phyloP scores from a whole-genome alignment of 2,329 filamentous ascomycete species.

The Apiospora hydei region DNA sequence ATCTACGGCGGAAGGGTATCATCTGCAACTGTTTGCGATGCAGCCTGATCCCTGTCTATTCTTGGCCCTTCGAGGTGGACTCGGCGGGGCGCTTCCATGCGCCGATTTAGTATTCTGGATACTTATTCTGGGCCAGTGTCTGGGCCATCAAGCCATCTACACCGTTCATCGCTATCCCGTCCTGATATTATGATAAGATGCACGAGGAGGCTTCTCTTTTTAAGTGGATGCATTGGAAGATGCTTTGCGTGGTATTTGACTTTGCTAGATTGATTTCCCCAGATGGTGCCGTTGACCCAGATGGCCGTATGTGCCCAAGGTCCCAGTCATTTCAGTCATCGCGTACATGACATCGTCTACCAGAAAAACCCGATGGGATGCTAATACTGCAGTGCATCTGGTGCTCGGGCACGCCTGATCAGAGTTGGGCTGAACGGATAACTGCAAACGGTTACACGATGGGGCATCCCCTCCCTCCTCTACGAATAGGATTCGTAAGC shows the following conservation, averaged over 20 bases:
- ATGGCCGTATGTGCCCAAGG: background rate
- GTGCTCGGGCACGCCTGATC: slow-evolving; percentile 8
- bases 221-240: background rate
- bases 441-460: background rate
- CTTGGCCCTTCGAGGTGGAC: background rate
- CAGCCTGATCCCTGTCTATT: background rate
- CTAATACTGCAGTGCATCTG: background rate
- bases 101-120: background rate
- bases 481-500: background rate
- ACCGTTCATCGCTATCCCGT: background rate
- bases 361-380: background rate
- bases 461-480: background rate
- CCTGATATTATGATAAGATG: background rate
- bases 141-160: background rate
- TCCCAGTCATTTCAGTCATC: background rate
- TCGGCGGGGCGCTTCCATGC: background rate
- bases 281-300: slow-evolving; percentile 6
- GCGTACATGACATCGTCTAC: background rate
- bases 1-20: slow-evolving; percentile 25
- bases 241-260: background rate
- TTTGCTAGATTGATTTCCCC: slow-evolving; percentile 1
- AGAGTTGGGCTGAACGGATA: background rate
- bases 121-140: background rate
- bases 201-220: background rate
- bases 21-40: slow-evolving; percentile 11